Evolutionary conservation across 805 yeast genomes (phyloP).

Genomic region (Danielia reshetovae): DNA sequence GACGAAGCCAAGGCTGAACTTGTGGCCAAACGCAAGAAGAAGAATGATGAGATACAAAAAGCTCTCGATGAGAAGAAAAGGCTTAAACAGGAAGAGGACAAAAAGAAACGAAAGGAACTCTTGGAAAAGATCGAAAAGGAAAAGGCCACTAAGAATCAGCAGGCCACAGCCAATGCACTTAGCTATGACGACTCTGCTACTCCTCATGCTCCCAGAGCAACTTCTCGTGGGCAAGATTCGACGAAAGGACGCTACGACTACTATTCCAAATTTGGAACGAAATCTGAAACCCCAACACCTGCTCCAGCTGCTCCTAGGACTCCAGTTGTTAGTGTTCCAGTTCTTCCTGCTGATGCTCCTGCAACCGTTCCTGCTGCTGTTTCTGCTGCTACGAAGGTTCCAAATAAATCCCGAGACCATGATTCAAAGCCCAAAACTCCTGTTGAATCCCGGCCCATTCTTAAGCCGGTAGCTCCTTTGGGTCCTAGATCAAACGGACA

Average conservation of each 20-base stretch:
- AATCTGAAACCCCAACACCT: background rate
- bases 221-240: constrained; percentile 11
- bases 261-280: constrained; percentile 22
- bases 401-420: too few relatives aligned
- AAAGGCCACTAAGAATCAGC: constrained; percentile 4
- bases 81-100: constrained; percentile 12
- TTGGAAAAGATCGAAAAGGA: constrained; percentile 3
- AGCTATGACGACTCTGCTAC: constrained; percentile 20
- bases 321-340: background rate
- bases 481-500: too few relatives aligned
- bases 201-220: constrained; percentile 9
- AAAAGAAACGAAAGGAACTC: constrained; percentile 10
- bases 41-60: constrained; percentile 9
- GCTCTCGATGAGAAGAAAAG: constrained; percentile 1
- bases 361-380: background rate
- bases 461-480: too few relatives aligned
- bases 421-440: too few relatives aligned
- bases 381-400: too few relatives aligned
- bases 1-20: constrained; percentile 38
- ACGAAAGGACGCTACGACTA: constrained; percentile 28
- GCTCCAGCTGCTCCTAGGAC: background rate
- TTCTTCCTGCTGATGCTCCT: background rate
- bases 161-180: constrained; percentile 8
- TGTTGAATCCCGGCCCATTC: too few relatives aligned
- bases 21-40: constrained; percentile 19